Base-by-base conservation (phyloP, 1,284 basidiomycete genomes). In the Pisolithus thermaeus region DNA sequence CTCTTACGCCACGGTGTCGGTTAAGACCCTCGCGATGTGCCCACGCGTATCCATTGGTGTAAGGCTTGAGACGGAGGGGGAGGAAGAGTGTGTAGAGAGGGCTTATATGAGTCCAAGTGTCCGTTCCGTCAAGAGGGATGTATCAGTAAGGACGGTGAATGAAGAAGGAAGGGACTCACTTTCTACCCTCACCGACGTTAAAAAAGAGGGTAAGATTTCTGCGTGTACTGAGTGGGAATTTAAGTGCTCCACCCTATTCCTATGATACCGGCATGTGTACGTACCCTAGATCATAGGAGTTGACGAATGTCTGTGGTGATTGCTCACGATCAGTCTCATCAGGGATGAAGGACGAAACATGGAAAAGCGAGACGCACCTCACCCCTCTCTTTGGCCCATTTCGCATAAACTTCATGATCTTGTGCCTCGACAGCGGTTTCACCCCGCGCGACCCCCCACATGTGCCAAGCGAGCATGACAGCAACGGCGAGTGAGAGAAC, bases 361-460 rank as follows among this genome's bases (percentile, higher is more conserved):
- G 12, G 11, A 12, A 4, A 50, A n/a, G 38, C 22, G 36, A 44
- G 18, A 68, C 77, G 41, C 53, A 87, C 87, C 71, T 92, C 81
- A 37, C 84, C 85, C 36, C 91, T 76, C 14, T 73, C 71, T 56
- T 80, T 79, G 0, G 93, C 92, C 35, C 82, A 70, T 54, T 76
- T 79, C 1, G 80, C 74, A 62, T 97, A 96, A 41, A 87, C 78
- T 8, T 83, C 83, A 64, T 95, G 84, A 63, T 99, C 96, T 59
- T 93, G 90, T 3, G 78, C 78, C 70, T 99, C 97, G 14, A 98
- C 95, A 0, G 87, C 84, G 0, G 94, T 98, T 67, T 97, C 94
- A 0, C 86, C 93, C n/a, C 74, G 69, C 0, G 79, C 69, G 7
- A 97, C 71, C 55, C 87, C 77, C 72, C 81, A 86, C 1, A 98